Evolutionary conservation across 768 basidiomycete genomes (phyloP).

Genomic region (Pisolithus tinctorius): DNA sequence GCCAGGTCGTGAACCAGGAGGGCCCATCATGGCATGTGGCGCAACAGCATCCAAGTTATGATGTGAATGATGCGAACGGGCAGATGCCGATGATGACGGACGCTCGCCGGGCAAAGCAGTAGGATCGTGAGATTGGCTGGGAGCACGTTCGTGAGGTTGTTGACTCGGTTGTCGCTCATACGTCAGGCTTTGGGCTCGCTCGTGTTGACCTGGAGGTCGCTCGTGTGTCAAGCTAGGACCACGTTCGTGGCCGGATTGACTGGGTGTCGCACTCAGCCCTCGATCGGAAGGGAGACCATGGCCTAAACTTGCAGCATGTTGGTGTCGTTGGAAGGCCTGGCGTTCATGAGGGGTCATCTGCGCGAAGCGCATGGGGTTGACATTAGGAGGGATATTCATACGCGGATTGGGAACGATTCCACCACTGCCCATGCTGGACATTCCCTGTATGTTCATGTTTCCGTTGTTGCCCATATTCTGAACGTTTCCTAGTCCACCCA

Average conservation of each 20-base stretch:
- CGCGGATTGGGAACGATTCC: constrained; percentile 23
- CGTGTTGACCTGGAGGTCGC: constrained; percentile 19
- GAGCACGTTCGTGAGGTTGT: constrained; percentile 17
- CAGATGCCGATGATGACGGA: constrained; percentile 22
- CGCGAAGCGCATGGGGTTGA: constrained; percentile 19
- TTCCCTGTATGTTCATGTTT: constrained; percentile 12
- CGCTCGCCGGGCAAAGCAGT: constrained; percentile 15
- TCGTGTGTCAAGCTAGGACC: constrained; percentile 16
- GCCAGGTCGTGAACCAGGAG: constrained; percentile 19
- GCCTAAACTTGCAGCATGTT: constrained; percentile 11
- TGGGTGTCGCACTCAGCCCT: constrained; percentile 10
- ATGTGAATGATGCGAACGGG: constrained; percentile 23
- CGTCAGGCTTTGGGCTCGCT: constrained; percentile 11
- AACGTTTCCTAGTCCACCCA: constrained; percentile 15
- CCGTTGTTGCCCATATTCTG: constrained; percentile 13
- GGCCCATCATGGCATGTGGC: constrained; percentile 18
- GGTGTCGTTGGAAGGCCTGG: constrained; percentile 23
- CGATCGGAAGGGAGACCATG: constrained; percentile 13
- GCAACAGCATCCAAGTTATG: constrained; percentile 10
- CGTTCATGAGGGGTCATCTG: constrained; percentile 26
- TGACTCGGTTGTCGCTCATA: constrained; percentile 17
- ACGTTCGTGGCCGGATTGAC: constrained; percentile 15
- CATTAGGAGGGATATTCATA: constrained; percentile 8
- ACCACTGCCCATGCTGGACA: constrained; percentile 4
- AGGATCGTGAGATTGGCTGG: constrained; percentile 18